Conservation (phyloP, 1,284 basidiomycete genomes). For the Termitomyces sp. region DNA sequence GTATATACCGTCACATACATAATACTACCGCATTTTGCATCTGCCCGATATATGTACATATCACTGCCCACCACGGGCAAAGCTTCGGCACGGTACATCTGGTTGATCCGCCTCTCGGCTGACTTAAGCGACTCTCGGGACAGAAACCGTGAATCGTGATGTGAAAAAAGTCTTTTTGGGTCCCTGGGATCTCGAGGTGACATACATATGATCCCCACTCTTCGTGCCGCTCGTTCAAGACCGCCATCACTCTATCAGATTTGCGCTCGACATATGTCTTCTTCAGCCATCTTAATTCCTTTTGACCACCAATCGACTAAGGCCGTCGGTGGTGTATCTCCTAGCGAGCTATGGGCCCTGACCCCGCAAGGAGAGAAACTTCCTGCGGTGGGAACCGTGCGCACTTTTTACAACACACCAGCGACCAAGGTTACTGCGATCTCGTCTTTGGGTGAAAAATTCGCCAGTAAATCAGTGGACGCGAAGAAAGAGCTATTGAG, state of each 20-base stretch:
- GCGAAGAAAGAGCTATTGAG: conserved; percentile 60
- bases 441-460: conserved; percentile 61
- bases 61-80: too few species aligned
- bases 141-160: conserved; percentile 6
- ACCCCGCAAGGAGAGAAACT: conserved; percentile 43
- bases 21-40: background rate
- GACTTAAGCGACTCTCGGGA: background rate
- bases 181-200: conserved; percentile 1
- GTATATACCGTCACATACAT: background rate
- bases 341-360: conserved; percentile 32
- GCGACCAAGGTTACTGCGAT: conserved; percentile 46
- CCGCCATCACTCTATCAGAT: conserved; percentile 25
- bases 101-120: conserved; percentile 7
- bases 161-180: conserved; percentile 2
- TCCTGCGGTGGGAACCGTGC: conserved; percentile 58
- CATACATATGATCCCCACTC: conserved; percentile 18
- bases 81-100: background rate
- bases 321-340: conserved; percentile 26
- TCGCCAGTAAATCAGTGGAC: conserved; percentile 42
- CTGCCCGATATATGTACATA: background rate
- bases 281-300: conserved; percentile 31
- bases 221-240: conserved; percentile 24
- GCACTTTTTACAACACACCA: conserved; percentile 58
- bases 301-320: conserved; percentile 27
- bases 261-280: conserved; percentile 28